Base-by-base conservation (phyloP, 345 rosid genomes). In the Salix caprea region DNA sequence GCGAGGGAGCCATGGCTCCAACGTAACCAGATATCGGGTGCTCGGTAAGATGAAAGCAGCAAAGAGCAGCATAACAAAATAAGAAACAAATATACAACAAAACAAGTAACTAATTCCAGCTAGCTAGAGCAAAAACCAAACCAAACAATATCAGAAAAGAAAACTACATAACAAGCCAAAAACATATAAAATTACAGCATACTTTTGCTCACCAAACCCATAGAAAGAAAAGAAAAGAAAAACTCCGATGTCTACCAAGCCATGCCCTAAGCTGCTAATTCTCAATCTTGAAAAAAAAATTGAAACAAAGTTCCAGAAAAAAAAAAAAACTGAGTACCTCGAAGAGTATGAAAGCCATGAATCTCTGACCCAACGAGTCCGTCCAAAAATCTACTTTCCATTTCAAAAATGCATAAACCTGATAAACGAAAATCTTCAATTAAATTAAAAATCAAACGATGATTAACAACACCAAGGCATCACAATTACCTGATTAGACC, bases 261-360 rank as follows among this genome's bases (percentile, higher is more conserved):
- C 64, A 4, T 58, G 64, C 64, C 64, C 28, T 58, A 23, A n/a
- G 12, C 14, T 8, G 28, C 6, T 23, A 58, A 9, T 58, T n/a
- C 62, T 11, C 11, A 3, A 23, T n/a, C 3, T 6, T 46, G 54
- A 65, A 13, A 52, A 54, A 13, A 52, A 54, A 68, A 34, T 14
- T 42, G 7, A 28, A 30, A 65, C 11, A n/a, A 2, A 52, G 26
- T 1, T 21, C 13, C 7, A 37, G 37, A 21, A 73, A 39, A 69
- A n/a, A 10, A 71, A 12, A 15, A 2, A 12, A 56, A 48, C 1
- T 58, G 2, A 52, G 66, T 79, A 95, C 99, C 98, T 84, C 82
- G 81, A 16, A 85, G 65, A 14, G 93, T 88, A 80, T 82, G 95
- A 67, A 96, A 96, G 67, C 99, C 99, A 87, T 96, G 99, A 90